These are phyloP conservation scores for Acacia concinna DNA, from an alignment of 331 rosid genomes.

Conservation along the genomic window DNA sequence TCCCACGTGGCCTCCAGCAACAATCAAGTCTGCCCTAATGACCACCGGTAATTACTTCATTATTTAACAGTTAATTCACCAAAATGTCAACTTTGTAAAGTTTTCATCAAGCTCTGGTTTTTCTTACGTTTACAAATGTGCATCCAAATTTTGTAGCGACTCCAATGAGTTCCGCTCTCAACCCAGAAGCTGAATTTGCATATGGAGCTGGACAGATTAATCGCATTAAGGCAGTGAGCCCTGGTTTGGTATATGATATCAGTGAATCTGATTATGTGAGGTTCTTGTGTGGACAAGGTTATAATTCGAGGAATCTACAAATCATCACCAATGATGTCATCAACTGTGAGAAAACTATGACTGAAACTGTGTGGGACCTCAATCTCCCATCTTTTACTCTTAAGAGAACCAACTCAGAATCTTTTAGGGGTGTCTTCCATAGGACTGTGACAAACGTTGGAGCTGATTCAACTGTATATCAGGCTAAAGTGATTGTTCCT, in stretches of 20 bases:
- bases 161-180: slow-evolving; percentile 20
- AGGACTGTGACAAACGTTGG: not conserved
- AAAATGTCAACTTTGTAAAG: not conserved
- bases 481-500: not conserved
- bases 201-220: slow-evolving; percentile 31
- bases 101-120: no score
- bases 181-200: slow-evolving; percentile 35
- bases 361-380: not conserved
- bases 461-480: not conserved
- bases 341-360: not conserved
- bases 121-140: not conserved
- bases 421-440: not conserved
- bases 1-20: not conserved
- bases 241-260: slow-evolving; percentile 41
- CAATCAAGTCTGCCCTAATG: not conserved
- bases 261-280: slow-evolving; percentile 21
- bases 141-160: slow-evolving; percentile 19
- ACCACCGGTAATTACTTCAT: not conserved
- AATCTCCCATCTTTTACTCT: not conserved
- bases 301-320: not conserved
- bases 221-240: slow-evolving; percentile 32
- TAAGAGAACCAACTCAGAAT: not conserved
- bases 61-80: not conserved
- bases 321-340: not conserved
- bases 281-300: slow-evolving; percentile 37